Percentiles rank a stretch among this genome's conserved stretches.
These are phyloP conservation scores for Candolleomyces eurysporus DNA, from an alignment of 768 basidiomycete species.

Conservation along the genomic window DNA sequence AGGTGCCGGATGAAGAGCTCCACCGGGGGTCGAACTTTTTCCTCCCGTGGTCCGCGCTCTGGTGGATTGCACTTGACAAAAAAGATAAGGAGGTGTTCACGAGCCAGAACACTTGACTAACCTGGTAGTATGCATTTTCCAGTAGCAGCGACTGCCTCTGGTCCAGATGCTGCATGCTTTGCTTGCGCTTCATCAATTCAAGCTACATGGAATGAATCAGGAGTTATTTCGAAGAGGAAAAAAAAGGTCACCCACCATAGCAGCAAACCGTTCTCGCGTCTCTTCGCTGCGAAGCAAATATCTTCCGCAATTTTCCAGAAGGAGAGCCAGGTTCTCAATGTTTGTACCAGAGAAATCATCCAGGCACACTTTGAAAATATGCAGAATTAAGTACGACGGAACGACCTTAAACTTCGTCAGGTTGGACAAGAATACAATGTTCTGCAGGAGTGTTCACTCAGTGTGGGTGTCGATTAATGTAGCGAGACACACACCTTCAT, in stretches of 20 bases:
- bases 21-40: conserved; percentile 81
- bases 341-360: conserved; percentile 94
- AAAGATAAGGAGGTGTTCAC: background rate
- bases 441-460: conserved; percentile 46
- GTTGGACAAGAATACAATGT: conserved; percentile 83
- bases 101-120: conserved; percentile 24
- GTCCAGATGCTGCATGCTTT: conserved; percentile 90
- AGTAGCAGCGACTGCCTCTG: conserved; percentile 84
- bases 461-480: background rate
- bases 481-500: conserved; percentile 57
- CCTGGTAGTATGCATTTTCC: conserved; percentile 98
- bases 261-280: conserved; percentile 80
- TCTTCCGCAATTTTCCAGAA: conserved; percentile 92
- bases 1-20: conserved; percentile 95
- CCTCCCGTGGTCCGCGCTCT: conserved; percentile 81
- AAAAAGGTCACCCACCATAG: conserved; percentile 62
- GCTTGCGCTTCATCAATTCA: conserved; percentile 93
- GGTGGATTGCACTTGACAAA: conserved; percentile 87
- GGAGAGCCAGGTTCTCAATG: conserved; percentile 87
- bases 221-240: conserved; percentile 2
- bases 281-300: conserved; percentile 87
- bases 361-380: conserved; percentile 95
- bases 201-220: conserved; percentile 46
- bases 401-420: conserved; percentile 96
- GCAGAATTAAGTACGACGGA: conserved; percentile 86